A percentile compares a stretch with the other conserved stretches of the same genome.
phyloP scores from a whole-genome alignment of 306 rosid genomes.

The Prunus davidiana region DNA sequence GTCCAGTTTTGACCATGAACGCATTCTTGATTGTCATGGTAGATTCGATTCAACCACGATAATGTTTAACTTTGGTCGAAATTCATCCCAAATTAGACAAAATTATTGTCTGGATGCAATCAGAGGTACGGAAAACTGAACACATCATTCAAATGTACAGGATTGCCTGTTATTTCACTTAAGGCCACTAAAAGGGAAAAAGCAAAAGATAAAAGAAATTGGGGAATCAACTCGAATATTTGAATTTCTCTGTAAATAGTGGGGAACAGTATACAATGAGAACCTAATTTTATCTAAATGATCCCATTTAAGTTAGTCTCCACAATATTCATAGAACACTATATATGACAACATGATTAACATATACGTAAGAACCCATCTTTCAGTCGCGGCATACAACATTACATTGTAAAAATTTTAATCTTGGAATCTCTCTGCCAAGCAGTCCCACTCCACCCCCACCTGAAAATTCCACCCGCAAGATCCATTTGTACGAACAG shows the following conservation, averaged over 20 bases:
- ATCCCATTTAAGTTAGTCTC: constrained; percentile 27
- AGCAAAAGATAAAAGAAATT: not conserved
- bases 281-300: constrained; percentile 36
- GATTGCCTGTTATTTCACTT: too few relatives aligned
- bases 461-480: constrained; percentile 26
- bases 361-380: constrained; percentile 31
- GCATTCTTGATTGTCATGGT: not conserved
- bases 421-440: constrained; percentile 32
- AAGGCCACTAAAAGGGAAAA: not conserved
- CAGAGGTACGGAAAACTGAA: too few relatives aligned
- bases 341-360: constrained; percentile 28
- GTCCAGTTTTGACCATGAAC: not conserved
- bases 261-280: constrained; percentile 16
- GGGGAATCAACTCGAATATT: not conserved
- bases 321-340: constrained; percentile 24
- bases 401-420: constrained; percentile 23
- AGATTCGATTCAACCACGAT: not conserved
- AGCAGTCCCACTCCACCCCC: constrained; percentile 36
- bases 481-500: constrained; percentile 11
- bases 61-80: not conserved
- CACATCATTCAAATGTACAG: too few relatives aligned
- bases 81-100: not conserved
- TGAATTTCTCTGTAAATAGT: constrained; percentile 14
- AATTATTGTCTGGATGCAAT: too few relatives aligned
- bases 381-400: constrained; percentile 27